phyloP scores from a whole-genome alignment of 495 filamentous ascomycete species.

The Annulohypoxylon maeteangense region DNA sequence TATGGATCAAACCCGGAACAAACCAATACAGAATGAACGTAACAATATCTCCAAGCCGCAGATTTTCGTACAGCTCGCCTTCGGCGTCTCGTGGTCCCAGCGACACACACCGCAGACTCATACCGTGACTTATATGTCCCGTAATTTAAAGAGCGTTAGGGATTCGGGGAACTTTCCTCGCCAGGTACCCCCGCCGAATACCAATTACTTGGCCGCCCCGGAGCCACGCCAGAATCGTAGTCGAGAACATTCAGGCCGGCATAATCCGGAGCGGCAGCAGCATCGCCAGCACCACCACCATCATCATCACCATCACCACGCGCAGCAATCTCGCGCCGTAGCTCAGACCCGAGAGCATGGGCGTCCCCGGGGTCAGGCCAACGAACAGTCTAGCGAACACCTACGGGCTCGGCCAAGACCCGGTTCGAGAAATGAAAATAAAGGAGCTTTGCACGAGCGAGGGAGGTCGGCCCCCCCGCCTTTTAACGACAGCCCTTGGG shows the following conservation, averaged over 20 bases:
- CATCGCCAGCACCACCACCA: slow-evolving; percentile 32
- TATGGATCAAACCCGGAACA: slow-evolving; percentile 47
- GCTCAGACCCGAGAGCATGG: slow-evolving; percentile 31
- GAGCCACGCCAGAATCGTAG: slow-evolving; percentile 44
- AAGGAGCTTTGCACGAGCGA: slow-evolving; percentile 49
- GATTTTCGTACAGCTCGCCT: slow-evolving; percentile 58
- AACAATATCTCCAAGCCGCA: slow-evolving; percentile 49
- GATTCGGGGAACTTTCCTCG: slow-evolving; percentile 53
- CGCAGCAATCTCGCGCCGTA: slow-evolving; percentile 43
- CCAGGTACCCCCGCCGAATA: slow-evolving; percentile 54
- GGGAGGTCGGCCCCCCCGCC: slow-evolving; percentile 59
- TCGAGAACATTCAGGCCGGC: slow-evolving; percentile 40
- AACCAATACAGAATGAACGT: slow-evolving; percentile 39
- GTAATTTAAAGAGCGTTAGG: slow-evolving; percentile 51
- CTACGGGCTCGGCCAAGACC: slow-evolving; percentile 43
- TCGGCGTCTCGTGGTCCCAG: slow-evolving; percentile 56
- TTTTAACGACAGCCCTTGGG: slow-evolving; percentile 57
- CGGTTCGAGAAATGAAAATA: slow-evolving; percentile 40
- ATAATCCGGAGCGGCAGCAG: slow-evolving; percentile 32
- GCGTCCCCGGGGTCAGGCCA: slow-evolving; percentile 29
- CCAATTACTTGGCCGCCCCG: slow-evolving; percentile 54
- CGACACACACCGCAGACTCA: slow-evolving; percentile 53
- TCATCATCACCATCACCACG: slow-evolving; percentile 37
- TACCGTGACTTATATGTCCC: slow-evolving; percentile 57
- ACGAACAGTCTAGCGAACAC: slow-evolving; percentile 23